A percentile compares a stretch with the other conserved stretches of the same genome.
These are phyloP conservation scores for Candida quercuum DNA, from an alignment of 805 yeast species.

Conservation along the genomic window DNA sequence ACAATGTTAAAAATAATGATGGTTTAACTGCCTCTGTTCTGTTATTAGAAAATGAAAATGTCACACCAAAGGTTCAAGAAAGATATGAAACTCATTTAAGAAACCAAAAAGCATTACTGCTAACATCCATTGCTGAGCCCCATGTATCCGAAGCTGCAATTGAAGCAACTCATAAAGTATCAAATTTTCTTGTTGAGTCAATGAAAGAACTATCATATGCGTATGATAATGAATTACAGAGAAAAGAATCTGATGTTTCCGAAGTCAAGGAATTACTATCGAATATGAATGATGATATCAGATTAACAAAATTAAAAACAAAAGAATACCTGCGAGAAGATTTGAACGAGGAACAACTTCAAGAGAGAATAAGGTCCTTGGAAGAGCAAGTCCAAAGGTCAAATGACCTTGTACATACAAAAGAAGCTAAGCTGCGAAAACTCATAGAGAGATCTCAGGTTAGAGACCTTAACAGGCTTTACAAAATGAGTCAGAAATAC, in stretches of 20 bases:
- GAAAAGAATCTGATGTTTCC: constrained; percentile 46
- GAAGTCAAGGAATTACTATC: constrained; percentile 41
- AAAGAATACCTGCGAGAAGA: constrained; percentile 19
- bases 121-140: constrained; percentile 25
- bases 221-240: constrained; percentile 50
- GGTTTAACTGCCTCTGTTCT: constrained; percentile 24
- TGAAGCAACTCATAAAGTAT: constrained; percentile 44
- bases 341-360: constrained; percentile 10
- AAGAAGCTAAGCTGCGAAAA: constrained; percentile 21
- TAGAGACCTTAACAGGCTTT: constrained; percentile 10
- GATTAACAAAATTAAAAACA: constrained; percentile 22
- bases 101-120: constrained; percentile 5
- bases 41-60: constrained; percentile 19
- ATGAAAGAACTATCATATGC: constrained; percentile 41
- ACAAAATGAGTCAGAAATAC: not conserved
- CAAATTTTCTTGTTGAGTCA: constrained; percentile 45
- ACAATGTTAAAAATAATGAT: constrained; percentile 33
- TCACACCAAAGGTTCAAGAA: constrained; percentile 19
- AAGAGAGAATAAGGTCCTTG: constrained; percentile 4
- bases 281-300: constrained; percentile 37
- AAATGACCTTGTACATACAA: constrained; percentile 14
- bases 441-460: constrained; percentile 28
- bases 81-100: constrained; percentile 20
- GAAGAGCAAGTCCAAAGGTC: constrained; percentile 18
- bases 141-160: constrained; percentile 51